Conservation (phyloP, 768 basidiomycete species). For the Coprinellus micaceus region DNA sequence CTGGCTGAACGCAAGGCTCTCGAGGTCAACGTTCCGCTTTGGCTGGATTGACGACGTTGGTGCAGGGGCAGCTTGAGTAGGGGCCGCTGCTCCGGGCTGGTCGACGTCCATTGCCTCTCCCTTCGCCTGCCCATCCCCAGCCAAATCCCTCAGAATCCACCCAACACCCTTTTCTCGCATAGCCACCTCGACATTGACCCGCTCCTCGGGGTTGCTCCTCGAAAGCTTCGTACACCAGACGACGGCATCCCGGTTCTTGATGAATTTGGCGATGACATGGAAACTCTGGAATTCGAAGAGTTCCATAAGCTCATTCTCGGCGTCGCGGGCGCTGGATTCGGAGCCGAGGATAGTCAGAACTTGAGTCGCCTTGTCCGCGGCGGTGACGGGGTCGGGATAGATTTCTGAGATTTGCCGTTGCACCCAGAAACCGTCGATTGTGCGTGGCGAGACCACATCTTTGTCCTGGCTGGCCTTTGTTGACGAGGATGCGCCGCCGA, state of each 20-base stretch:
- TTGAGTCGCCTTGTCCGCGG: conserved; percentile 83
- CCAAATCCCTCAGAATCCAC: conserved; percentile 89
- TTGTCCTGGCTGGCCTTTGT: conserved; percentile 57
- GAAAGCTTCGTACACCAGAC: conserved; percentile 98
- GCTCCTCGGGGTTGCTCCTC: conserved; percentile 82
- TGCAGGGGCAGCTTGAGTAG: conserved; percentile 81
- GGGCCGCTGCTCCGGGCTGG: conserved; percentile 45
- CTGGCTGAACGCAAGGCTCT: conserved; percentile 93
- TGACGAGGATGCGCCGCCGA: conserved; percentile 66
- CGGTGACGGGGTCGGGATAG: conserved; percentile 92
- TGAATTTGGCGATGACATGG: conserved; percentile 82
- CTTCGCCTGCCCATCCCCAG: conserved; percentile 73
- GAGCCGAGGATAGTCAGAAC: conserved; percentile 50
- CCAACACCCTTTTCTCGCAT: conserved; percentile 97
- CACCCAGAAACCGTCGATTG: conserved; percentile 97
- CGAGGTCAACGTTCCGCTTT: conserved; percentile 81
- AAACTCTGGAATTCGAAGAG: conserved; percentile 92
- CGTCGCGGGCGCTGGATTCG: conserved; percentile 16
- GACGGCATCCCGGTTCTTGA: conserved; percentile 93
- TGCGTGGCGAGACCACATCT: conserved; percentile 82
- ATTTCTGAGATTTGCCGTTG: conserved; percentile 89
- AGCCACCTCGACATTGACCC: conserved; percentile 91
- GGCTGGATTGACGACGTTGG: conserved; percentile 88
- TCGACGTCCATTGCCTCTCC: conserved; percentile 81
- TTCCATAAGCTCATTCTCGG: conserved; percentile 65